phyloP scores from a whole-genome alignment of 192 early-diverging fungal genomes.

The Linnemannia zychae region DNA sequence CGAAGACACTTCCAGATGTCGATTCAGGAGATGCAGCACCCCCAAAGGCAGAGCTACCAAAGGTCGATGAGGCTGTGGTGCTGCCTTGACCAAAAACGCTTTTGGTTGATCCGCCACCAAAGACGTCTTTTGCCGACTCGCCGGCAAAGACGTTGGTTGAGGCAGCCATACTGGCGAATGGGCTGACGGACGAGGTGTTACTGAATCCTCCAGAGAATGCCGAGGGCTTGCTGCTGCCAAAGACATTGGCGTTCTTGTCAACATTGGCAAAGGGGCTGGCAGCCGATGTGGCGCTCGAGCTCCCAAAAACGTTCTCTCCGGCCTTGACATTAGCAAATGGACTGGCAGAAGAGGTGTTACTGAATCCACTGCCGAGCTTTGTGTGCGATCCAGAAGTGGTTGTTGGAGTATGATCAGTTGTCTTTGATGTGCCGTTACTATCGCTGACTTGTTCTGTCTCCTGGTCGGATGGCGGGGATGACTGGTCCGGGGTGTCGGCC shows the following conservation, averaged over 20 bases:
- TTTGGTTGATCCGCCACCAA: slow-evolving; percentile 29
- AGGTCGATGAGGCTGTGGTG: slow-evolving; percentile 8
- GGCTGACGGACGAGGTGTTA: slow-evolving; percentile 41
- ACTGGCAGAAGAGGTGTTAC: slow-evolving; percentile 31
- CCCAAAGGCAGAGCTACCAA: slow-evolving; percentile 14
- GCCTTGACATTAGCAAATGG: slow-evolving; percentile 37
- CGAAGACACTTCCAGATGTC: slow-evolving; percentile 46
- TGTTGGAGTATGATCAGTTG: neutral
- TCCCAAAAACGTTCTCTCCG: slow-evolving; percentile 38
- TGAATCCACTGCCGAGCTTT: slow-evolving; percentile 26
- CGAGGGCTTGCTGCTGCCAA: slow-evolving; percentile 22
- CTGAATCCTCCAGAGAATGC: slow-evolving; percentile 36
- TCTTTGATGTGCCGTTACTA: slow-evolving; percentile 15
- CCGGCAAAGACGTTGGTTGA: slow-evolving; percentile 36
- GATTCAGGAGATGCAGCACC: slow-evolving; percentile 14
- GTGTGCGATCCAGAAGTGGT: slow-evolving; percentile 5
- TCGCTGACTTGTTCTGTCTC: neutral
- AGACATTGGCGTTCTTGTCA: slow-evolving; percentile 21
- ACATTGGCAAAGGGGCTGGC: slow-evolving; percentile 35
- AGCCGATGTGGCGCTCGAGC: slow-evolving; percentile 32
- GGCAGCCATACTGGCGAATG: slow-evolving; percentile 28
- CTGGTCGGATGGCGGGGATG: slow-evolving; percentile 26
- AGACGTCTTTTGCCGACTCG: slow-evolving; percentile 27
- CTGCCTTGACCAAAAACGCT: slow-evolving; percentile 26
- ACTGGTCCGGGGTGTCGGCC: slow-evolving; percentile 9